Percentiles rank a stretch among this genome's conserved stretches.
These are phyloP conservation scores for Jaapia argillacea DNA, from an alignment of 768 basidiomycete genomes.

Conservation along the genomic window DNA sequence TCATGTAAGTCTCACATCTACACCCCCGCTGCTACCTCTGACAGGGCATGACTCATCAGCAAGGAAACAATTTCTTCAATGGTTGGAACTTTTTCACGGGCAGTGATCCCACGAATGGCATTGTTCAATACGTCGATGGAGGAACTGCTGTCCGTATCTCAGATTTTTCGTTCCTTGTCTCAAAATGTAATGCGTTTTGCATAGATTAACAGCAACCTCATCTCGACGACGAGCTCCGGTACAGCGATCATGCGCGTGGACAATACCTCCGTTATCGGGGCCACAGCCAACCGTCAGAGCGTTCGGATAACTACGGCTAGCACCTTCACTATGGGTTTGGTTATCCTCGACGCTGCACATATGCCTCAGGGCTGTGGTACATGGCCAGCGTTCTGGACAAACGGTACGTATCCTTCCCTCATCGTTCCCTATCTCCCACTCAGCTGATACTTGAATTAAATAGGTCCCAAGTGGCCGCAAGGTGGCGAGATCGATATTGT, in stretches of 20 bases:
- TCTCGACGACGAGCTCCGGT: slow-evolving; percentile 57
- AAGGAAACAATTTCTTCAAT: slow-evolving; percentile 69
- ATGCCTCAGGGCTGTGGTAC: slow-evolving; percentile 88
- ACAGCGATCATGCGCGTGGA: slow-evolving; percentile 86
- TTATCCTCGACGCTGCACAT: slow-evolving; percentile 78
- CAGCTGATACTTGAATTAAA: slow-evolving; percentile 17
- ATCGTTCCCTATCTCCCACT: too few relatives aligned
- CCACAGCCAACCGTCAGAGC: slow-evolving; percentile 60
- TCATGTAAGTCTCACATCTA: too few relatives aligned
- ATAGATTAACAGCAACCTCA: slow-evolving; percentile 32
- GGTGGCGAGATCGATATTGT: slow-evolving; percentile 78
- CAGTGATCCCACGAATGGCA: slow-evolving; percentile 71
- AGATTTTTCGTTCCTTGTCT: too few relatives aligned
- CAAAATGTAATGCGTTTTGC: too few relatives aligned
- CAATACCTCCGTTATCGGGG: slow-evolving; percentile 49
- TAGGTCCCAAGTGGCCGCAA: slow-evolving; percentile 56
- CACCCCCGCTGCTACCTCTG: too few relatives aligned
- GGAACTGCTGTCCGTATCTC: slow-evolving; percentile 41
- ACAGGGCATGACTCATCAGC: slow-evolving; percentile 19
- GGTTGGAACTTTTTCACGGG: slow-evolving; percentile 67
- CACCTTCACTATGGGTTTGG: slow-evolving; percentile 53
- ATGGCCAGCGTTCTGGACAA: slow-evolving; percentile 53
- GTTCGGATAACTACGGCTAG: slow-evolving; percentile 65
- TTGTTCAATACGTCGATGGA: slow-evolving; percentile 58
- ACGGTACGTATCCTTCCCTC: too few relatives aligned